Evolutionary conservation across 371 early-diverging fungal genomes (phyloP), one percentile per base, ranked within the genome.

Genomic region (Dinochytrium kinnereticum): DNA sequence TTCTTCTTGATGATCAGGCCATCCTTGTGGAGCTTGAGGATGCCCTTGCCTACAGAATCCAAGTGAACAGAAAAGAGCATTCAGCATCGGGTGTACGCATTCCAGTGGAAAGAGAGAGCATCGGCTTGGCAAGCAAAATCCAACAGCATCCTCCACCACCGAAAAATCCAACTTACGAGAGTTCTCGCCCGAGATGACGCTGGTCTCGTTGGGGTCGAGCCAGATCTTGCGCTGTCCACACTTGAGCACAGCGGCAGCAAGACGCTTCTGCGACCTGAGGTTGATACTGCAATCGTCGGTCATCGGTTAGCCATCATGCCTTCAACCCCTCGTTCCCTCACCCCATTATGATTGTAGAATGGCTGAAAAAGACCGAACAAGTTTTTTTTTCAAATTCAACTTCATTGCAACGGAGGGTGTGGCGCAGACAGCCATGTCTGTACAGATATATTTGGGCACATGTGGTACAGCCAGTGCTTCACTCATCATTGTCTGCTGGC

Each of bases 191-290:
- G 94, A 87, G 84, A 99, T 95, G 84, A 96, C 96, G 77, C 90
- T 92, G 82, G 89, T 90, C 89, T 99, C 99, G 84, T 94, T 95
- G 77, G 99, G 99, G 89, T 99, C 99, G 66, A 99, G 88, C 99
- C 99, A 99, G 80, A 99, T 90, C 92, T 99, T 99, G 82, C 97
- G 89, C 91, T 97, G 86, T 83, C 99, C 99, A 90, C 98, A 98
- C 86, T 94, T 94, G 84, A 99, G 91, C 84, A 99, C 96, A 86
- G 94, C 91, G 76, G 98, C 93, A 74, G 99, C 99, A 78, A 99
- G 86, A 82, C 98, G 94, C 90, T 96, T 95, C 91, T 95, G 95
- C 38, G 84, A 82, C 50, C 76, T 68, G 64, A 88, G 85, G 80
- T 86, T 86, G 69, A 80, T 83, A 84, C 82, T 82, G n/a, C n/a